Base-by-base conservation (phyloP, 257 asterid genomes). In the Eucommia ulmoides region DNA sequence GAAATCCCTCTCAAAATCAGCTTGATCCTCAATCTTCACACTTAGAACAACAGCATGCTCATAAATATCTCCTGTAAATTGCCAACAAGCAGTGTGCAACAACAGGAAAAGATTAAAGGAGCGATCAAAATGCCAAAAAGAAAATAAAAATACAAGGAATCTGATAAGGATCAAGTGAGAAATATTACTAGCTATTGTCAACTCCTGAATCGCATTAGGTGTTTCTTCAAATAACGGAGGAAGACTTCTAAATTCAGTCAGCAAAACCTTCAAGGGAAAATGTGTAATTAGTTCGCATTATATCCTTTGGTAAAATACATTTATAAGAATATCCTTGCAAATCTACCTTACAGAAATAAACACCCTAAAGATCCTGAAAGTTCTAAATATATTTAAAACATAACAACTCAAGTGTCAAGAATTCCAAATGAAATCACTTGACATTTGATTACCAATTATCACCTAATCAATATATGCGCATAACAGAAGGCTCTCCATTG, bases 1-100 rank as follows among this genome's bases (percentile, higher is more conserved):
- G 67, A 81, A 91, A 65, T 91, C 96, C 67, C 99, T 81, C 74
- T 91, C 99, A 52, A 91, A 86, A 53, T 94, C 88, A 53, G 75
- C 89, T 57, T 86, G 95, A 54, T 91, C 95, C 73, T 86, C 95
- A 64, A 60, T 70, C 77, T 83, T 86, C 75, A 91, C 95, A 42
- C 92, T 76, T 47, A 86, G 64, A 53, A 86, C 76, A 62, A 91
- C 96, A 23, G 99, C 99, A 65, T 81, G 92, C 77, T 91, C 99
- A 22, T 77, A 91, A 54, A 91, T 77, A 62, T 86, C 95, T 72
- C 99, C 96, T 88, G 64, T 55, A 61, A 41, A 33, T 33, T 33
- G 10, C 10, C 42, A 33, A 17, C 1, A 14, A 33, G 4, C 10
- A 8, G 42, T 17, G 16, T 33, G 6, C 16, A 17, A 8, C n/a